A percentile compares a stretch with the other conserved stretches of the same genome.
Conservation (phyloP, 2,329 filamentous ascomycete genomes). For the Fusarium luffae region DNA sequence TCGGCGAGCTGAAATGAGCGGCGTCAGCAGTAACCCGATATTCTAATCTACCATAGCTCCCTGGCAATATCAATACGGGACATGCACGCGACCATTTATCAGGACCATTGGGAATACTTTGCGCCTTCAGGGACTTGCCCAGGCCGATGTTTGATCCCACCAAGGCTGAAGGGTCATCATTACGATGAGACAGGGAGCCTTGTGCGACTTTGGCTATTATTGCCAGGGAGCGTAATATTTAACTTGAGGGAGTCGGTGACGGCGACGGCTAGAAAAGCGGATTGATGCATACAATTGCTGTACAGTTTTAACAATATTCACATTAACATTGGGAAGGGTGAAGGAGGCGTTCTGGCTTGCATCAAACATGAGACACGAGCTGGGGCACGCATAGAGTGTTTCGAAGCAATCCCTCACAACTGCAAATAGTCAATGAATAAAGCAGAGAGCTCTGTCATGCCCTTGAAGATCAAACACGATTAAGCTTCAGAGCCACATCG, state of each 20-base stretch:
- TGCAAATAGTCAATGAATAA: slow-evolving; percentile 34
- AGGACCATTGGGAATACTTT: not conserved
- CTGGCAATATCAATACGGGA: slow-evolving; percentile 1
- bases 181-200: slow-evolving; percentile 5
- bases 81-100: slow-evolving; percentile 7
- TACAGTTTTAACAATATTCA: slow-evolving; percentile 14
- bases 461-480: slow-evolving; percentile 28
- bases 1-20: slow-evolving; percentile 77
- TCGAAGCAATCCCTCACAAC: slow-evolving; percentile 15
- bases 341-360: slow-evolving; percentile 31
- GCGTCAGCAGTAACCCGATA: slow-evolving; percentile 53
- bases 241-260: slow-evolving; percentile 8
- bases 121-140: not conserved
- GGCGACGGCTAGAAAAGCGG: slow-evolving; percentile 22
- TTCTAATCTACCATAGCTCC: slow-evolving; percentile 17
- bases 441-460: slow-evolving; percentile 5
- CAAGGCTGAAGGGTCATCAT: slow-evolving; percentile 1
- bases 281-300: slow-evolving; percentile 15
- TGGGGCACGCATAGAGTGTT: slow-evolving; percentile 12
- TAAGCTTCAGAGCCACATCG: slow-evolving; percentile 1
- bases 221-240: slow-evolving; percentile 29
- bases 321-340: slow-evolving; percentile 30
- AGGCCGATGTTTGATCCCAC: not conserved
- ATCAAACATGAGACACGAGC: slow-evolving; percentile 36
- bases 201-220: slow-evolving; percentile 11